phyloP scores from a whole-genome alignment of 352 stramenopile species.

The Plasmopara muralis region DNA sequence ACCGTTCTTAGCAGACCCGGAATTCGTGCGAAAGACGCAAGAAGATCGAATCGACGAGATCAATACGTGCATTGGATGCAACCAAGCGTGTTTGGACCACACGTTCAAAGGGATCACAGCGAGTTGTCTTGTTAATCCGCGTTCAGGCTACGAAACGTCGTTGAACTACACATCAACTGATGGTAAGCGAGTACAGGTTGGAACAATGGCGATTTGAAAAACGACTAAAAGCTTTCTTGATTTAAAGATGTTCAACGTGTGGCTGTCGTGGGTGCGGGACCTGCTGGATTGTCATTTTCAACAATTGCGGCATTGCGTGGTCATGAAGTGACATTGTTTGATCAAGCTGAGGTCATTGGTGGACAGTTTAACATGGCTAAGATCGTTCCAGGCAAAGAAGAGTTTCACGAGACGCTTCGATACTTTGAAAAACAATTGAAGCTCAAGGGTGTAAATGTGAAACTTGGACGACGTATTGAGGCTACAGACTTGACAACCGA shows the following conservation, averaged over 20 bases:
- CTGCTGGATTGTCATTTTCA: constrained; percentile 90
- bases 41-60: constrained; percentile 89
- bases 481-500: constrained; percentile 41
- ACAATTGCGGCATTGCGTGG: constrained; percentile 83
- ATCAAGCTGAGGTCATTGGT: constrained; percentile 81
- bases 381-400: constrained; percentile 94
- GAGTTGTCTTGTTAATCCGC: constrained; percentile 95
- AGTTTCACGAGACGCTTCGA: constrained; percentile 96
- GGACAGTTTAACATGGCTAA: constrained; percentile 98
- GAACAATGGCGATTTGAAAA: background rate
- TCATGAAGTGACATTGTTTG: constrained; percentile 93
- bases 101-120: constrained; percentile 93
- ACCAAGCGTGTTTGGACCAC: constrained; percentile 96
- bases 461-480: constrained; percentile 48
- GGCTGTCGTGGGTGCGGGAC: constrained; percentile 91
- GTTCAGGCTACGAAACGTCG: constrained; percentile 92
- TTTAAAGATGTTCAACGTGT: constrained; percentile 43
- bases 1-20: constrained; percentile 93
- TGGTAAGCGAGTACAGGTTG: constrained; percentile 10
- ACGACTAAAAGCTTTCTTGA: background rate
- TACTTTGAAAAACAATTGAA: constrained; percentile 92
- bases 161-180: constrained; percentile 65
- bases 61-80: constrained; percentile 98
- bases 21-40: constrained; percentile 91
- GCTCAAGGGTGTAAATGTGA: constrained; percentile 77